Evolutionary conservation across 1,139 yeast genomes (phyloP).

Genomic region (Saccharomycopsis hybrid): DNA sequence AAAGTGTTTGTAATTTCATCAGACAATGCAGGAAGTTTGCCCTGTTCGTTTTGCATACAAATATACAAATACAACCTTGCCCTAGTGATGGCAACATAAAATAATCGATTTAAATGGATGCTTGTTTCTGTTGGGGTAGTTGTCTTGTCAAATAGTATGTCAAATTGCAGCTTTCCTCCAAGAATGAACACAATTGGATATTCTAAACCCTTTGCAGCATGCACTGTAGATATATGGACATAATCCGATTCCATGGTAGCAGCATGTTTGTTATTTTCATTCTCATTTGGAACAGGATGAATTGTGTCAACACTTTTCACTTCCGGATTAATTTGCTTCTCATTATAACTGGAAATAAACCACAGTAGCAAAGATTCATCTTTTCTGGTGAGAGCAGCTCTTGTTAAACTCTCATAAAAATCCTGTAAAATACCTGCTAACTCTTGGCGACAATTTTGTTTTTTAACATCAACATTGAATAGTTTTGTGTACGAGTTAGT

Average conservation of each 20-base stretch:
- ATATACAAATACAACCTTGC: slow-evolving; percentile 41
- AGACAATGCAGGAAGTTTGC: too few relatives aligned
- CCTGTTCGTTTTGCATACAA: neutral
- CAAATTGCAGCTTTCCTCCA: slow-evolving; percentile 22
- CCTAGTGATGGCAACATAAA: slow-evolving; percentile 63
- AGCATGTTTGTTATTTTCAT: too few relatives aligned
- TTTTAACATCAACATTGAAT: slow-evolving; percentile 14
- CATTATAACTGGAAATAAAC: slow-evolving; percentile 44
- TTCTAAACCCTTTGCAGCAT: slow-evolving; percentile 67
- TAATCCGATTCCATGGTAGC: too few relatives aligned
- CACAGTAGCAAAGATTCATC: slow-evolving; percentile 26
- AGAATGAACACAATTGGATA: slow-evolving; percentile 61
- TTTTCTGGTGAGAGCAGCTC: slow-evolving; percentile 25
- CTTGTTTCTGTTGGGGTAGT: slow-evolving; percentile 20
- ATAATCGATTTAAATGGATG: slow-evolving; percentile 30
- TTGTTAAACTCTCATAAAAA: slow-evolving; percentile 28
- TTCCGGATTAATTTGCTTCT: slow-evolving; percentile 32
- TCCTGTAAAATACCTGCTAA: slow-evolving; percentile 24
- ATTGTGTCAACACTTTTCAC: slow-evolving; percentile 4
- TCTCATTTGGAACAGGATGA: too few relatives aligned
- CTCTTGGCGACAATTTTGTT: neutral
- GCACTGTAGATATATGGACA: slow-evolving; percentile 50
- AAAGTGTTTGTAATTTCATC: too few relatives aligned
- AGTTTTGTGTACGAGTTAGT: slow-evolving; percentile 2
- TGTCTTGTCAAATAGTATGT: slow-evolving; percentile 8